Evolutionary conservation across 2,329 filamentous ascomycete species (phyloP).

Genomic region (Cladophialophora carrionii): DNA sequence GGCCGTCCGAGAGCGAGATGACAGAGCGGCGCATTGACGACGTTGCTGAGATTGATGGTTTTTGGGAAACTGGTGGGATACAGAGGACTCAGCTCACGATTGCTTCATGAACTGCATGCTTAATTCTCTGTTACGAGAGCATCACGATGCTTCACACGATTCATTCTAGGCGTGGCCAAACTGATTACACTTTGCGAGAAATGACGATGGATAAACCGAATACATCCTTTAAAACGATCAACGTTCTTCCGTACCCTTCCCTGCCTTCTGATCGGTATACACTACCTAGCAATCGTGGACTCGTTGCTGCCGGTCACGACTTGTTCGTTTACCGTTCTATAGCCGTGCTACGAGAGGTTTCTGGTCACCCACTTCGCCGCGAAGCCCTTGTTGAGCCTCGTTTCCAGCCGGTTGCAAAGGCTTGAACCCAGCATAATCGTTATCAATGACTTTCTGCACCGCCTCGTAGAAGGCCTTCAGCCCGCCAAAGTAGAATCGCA

Average conservation of each 20-base stretch:
- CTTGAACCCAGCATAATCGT: conserved; percentile 26
- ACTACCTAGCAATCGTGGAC: background rate
- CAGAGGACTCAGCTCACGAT: conserved; percentile 9
- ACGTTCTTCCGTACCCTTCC: background rate
- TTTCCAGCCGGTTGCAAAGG: background rate
- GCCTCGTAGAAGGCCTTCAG: conserved; percentile 28
- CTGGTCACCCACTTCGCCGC: background rate
- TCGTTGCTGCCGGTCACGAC: background rate
- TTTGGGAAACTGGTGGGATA: conserved; percentile 4
- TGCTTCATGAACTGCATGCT: conserved; percentile 14
- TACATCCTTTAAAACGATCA: background rate
- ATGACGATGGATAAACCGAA: background rate
- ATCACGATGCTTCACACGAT: background rate
- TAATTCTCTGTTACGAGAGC: background rate
- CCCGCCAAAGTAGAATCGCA: conserved; percentile 35
- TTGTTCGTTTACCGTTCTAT: background rate
- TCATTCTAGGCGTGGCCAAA: background rate
- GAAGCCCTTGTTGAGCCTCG: background rate
- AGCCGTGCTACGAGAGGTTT: conserved; percentile 6
- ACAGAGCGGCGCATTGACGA: background rate
- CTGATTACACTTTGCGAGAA: background rate
- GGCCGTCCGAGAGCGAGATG: background rate
- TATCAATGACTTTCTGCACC: conserved; percentile 27
- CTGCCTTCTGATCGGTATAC: background rate
- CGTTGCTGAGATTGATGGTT: background rate